These are phyloP conservation scores for Cynara cardunculus DNA, from an alignment of 129 eudicot species.

Conservation along the genomic window DNA sequence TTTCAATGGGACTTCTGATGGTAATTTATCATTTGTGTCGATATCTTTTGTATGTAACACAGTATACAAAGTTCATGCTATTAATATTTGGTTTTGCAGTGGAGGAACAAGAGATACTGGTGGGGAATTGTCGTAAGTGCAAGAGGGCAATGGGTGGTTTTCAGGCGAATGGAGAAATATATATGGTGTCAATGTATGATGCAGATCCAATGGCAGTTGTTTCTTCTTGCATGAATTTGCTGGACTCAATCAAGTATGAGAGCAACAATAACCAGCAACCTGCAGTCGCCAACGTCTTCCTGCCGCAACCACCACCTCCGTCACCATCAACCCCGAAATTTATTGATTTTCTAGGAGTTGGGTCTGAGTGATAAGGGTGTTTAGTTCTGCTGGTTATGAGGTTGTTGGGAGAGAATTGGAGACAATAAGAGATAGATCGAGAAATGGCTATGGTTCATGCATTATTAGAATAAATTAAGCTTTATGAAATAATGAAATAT, in stretches of 20 bases:
- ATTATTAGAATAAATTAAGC: background rate
- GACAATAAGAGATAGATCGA: background rate
- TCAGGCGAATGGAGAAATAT: background rate
- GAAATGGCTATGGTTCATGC: background rate
- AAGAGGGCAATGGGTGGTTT: background rate
- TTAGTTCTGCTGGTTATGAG: background rate
- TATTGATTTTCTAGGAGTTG: constrained; percentile 4
- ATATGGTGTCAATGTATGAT: background rate
- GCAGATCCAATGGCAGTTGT: background rate
- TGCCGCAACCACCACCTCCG: background rate
- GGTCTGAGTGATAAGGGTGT: background rate
- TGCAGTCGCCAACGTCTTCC: background rate
- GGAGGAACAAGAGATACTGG: background rate
- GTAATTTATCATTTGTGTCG: background rate
- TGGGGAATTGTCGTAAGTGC: background rate
- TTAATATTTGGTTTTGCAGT: background rate
- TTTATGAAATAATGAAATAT: no score
- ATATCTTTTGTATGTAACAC: background rate
- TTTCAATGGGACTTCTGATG: background rate
- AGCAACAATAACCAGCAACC: background rate
- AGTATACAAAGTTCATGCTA: background rate
- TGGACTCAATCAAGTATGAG: background rate
- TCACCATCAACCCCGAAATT: background rate
- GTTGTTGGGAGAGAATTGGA: background rate
- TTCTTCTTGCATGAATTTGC: background rate